Evolutionary conservation across 192 early-diverging fungal genomes (phyloP), one percentile per base, ranked within the genome.

Genomic region (Backusella luteola): DNA sequence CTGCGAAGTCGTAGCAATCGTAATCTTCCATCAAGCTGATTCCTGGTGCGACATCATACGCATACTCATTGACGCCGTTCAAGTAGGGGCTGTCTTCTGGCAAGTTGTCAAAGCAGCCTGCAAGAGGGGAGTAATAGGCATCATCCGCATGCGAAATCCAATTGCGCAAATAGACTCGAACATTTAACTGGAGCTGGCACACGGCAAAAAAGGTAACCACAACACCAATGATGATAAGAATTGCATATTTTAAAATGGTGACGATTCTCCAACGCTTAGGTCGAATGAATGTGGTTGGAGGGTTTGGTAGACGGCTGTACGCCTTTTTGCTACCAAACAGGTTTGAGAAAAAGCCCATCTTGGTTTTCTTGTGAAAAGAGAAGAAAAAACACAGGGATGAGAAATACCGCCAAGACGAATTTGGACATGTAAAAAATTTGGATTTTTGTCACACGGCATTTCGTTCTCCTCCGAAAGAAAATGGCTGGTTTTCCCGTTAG

Each of bases 1-100:
- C 70, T 12, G 84, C 81, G 67, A 81, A 85, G 67, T 85, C 84
- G 71, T 81, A 85, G 46, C 84, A 85, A 74, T 85, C 84, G 38
- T 73, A 83, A 46, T 76, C 84, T n/a, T 83, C 74, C 67, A 75
- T 69, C 11, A 85, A 34, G 34, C 79, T 67, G 17, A 81, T 73
- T 23, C 79, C 77, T 0, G 84, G 79, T 34, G 79, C 32, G 29
- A 85, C 46, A 29, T 83, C 77, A 49, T 85, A 69, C 2, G 35
- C 36, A 34, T 80, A 84, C 11, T 39, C 15, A 56, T 68, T 53
- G 11, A 67, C 29, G 1, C 69, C 77, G 21, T 72, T 71, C 8
- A 63, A 15, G 49, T 84, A 84, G 0, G 71, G 75, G 29, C 73
- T 78, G 32, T 77, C 69, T 1, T 56, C 63, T 23, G 80, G 69